These are phyloP conservation scores for Sistotremastrum suecicum DNA, from an alignment of 768 basidiomycete genomes.

Conservation along the genomic window DNA sequence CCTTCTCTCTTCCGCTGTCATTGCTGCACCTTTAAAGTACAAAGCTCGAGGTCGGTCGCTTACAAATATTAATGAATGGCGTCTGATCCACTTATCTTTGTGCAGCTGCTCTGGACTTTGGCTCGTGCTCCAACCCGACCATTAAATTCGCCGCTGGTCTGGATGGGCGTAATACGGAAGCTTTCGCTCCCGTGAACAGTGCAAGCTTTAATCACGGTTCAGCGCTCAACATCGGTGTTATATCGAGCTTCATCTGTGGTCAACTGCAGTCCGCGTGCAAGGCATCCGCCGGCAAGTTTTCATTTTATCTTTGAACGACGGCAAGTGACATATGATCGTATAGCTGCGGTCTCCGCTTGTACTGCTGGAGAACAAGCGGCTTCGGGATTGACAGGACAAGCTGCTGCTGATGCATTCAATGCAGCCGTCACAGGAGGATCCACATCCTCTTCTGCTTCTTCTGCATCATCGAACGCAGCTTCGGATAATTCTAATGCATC, in stretches of 20 bases:
- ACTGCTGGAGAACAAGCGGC: not conserved
- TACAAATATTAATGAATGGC: too few relatives aligned
- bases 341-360: not conserved
- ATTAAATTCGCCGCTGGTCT: slow-evolving; percentile 9
- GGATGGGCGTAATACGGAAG: slow-evolving; percentile 5
- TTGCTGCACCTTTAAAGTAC: too few relatives aligned
- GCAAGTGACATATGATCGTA: not conserved
- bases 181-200: slow-evolving; percentile 4
- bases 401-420: not conserved
- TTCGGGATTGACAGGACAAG: not conserved
- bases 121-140: slow-evolving; percentile 7
- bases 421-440: not conserved
- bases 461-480: too few relatives aligned
- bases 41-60: too few relatives aligned
- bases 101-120: slow-evolving; percentile 5
- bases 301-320: not conserved
- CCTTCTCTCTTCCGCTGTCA: too few relatives aligned
- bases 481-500: too few relatives aligned
- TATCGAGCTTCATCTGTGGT: slow-evolving; percentile 7
- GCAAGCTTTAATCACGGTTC: slow-evolving; percentile 6
- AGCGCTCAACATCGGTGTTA: slow-evolving; percentile 8
- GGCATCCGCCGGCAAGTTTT: slow-evolving; percentile 2
- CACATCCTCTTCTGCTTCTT: not conserved
- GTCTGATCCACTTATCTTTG: too few relatives aligned
- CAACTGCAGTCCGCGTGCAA: slow-evolving; percentile 2